Base-by-base conservation (phyloP, 352 stramenopile genomes). In the Peronospora farinosa region DNA sequence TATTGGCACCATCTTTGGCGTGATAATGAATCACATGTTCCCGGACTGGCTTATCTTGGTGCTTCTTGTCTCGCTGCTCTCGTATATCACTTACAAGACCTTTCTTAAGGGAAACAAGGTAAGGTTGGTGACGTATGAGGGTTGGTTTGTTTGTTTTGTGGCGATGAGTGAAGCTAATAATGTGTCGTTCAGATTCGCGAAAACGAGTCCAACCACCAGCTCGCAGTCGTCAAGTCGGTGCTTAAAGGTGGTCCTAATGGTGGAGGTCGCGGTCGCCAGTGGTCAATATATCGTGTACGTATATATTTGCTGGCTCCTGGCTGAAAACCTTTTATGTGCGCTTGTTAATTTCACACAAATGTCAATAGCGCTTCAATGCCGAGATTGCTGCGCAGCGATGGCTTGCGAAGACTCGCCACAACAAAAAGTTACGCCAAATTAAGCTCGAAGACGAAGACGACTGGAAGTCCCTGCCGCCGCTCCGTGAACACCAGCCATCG, bases 11-110 rank as follows among this genome's bases (percentile, higher is more conserved):
- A 76, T 90, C 57, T 86, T 89, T 25, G 82, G 79, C 27, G 82
- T 92, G 13, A 86, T 90, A 77, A 67, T 87, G 61, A 92, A 92
- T 56, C 72, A 84, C 47, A 60, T 87, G 35, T 77, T 93, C 42
- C 83, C 83, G 7, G 78, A 88, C 57, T 93, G 83, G 83, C 63
- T 91, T 41, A 90, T 93, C 37, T 55, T 90, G 50, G 51, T 84
- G 23, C 61, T 93, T 32, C 61, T 93, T 12, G 71, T 93, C 42
- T 72, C 67, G 65, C 53, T 93, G 53, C 67, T 93, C 1, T 80
- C 76, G 31, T 80, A 76, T 62, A 88, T 76, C 51, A 85, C 83
- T 25, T 83, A 84, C 63, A 84, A 85, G 42, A 92, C 79, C 2
- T 59, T 64, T 21, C 47, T 78, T 9, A 92, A 91, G 42, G 82